These are phyloP conservation scores for Penicillium pancosmium DNA, from an alignment of 495 filamentous ascomycete genomes.

Conservation along the genomic window DNA sequence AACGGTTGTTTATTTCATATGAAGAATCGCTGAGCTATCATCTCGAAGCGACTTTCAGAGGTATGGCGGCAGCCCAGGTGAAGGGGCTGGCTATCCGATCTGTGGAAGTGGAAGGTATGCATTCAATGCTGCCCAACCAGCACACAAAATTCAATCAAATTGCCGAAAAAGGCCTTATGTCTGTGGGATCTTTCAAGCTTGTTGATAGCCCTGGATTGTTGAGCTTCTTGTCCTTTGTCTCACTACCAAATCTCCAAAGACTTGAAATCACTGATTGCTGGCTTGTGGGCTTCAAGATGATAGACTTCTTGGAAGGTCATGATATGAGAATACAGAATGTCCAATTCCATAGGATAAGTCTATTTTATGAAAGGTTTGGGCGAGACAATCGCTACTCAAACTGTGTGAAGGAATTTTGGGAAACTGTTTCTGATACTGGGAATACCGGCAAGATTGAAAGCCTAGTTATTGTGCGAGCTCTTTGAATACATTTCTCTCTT, in stretches of 20 bases:
- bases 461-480: neutral
- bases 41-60: slow-evolving; percentile 5
- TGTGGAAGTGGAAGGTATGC: slow-evolving; percentile 5
- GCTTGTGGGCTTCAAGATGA: slow-evolving; percentile 7
- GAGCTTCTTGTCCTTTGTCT: slow-evolving; percentile 1
- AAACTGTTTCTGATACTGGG: neutral
- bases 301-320: neutral
- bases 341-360: neutral
- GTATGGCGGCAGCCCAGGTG: neutral
- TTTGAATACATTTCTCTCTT: too few species aligned
- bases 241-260: neutral
- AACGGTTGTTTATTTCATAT: slow-evolving; percentile 1
- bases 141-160: slow-evolving; percentile 1
- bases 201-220: slow-evolving; percentile 5
- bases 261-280: slow-evolving; percentile 10
- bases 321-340: neutral
- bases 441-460: neutral
- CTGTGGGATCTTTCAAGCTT: slow-evolving; percentile 2
- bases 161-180: neutral
- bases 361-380: neutral
- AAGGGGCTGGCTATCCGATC: neutral
- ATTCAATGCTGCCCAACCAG: neutral
- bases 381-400: neutral
- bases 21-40: slow-evolving; percentile 4
- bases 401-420: neutral